Base-by-base conservation (phyloP, 2,329 filamentous ascomycete genomes). In the Fusarium sp. region DNA sequence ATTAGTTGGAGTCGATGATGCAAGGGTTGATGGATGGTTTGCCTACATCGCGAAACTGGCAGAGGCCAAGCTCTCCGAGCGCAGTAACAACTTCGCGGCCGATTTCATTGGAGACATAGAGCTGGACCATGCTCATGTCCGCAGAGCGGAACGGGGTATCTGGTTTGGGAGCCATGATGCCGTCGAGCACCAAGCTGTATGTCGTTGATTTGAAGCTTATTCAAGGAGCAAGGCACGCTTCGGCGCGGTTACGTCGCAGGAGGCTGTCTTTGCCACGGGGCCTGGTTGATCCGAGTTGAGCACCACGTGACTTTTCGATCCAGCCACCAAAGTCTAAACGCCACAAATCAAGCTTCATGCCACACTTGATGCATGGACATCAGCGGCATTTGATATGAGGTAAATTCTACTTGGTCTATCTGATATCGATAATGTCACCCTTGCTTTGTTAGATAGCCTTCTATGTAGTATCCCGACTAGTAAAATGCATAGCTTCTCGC, bases 51-150 rank as follows among this genome's bases (percentile, higher is more conserved):
- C 96, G 89, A 79, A 99, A 99, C 82, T 98, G 94, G 80, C 98
- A 94, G 76, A 96, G 88, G 61, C 96, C 96, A 77, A 99, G 88
- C 87, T 99, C 96, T 78, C 96, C 96, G 71, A 99, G 86, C 58
- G 95, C 95, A 78, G 94, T 97, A 69, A 98, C 94, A 75, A 97
- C 95, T 84, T 99, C 97, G 78, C 96, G 90, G 75, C 96, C 95
- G 75, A 99, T 98, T 86, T 99, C 96, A 80, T 97, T 98, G 77
- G 96, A 93, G 77, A 99, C 97, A 83, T 98, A 99, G 77, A 99
- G 91, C 90, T 99, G 96, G 78, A 97, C 97, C 91, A 99, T 91
- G 87, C 94, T 97, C 96, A 99, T 99, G 83, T 97, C 93, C 92
- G 94, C 93, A 80, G 96, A 99, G 88, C 97, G 95, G 90, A 99